A percentile compares a stretch with the other conserved stretches of the same genome.
These are phyloP conservation scores for Coniochaeta ligniaria DNA, from an alignment of 2,329 filamentous ascomycete species.

Conservation along the genomic window DNA sequence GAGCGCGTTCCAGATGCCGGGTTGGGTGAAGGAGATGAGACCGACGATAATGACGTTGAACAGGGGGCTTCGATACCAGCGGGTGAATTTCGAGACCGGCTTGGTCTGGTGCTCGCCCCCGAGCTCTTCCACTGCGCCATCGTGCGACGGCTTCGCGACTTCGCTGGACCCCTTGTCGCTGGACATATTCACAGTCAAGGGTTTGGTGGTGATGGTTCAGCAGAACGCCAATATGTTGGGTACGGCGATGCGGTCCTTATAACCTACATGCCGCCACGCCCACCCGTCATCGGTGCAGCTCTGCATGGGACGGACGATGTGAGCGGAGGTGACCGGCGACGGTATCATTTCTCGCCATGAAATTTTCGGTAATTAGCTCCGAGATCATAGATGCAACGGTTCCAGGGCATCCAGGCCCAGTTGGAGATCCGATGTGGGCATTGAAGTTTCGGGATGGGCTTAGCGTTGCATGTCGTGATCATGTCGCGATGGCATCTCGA, in stretches of 20 bases:
- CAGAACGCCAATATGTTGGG: neutral
- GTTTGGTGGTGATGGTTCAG: neutral
- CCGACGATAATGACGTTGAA: constrained; percentile 39
- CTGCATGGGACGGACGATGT: neutral
- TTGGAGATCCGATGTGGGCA: neutral
- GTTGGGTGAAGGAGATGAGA: constrained; percentile 34
- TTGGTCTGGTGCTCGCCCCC: constrained; percentile 7
- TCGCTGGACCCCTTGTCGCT: neutral
- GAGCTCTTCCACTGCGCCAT: constrained; percentile 3
- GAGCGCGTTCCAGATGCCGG: constrained; percentile 39
- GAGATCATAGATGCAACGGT: neutral
- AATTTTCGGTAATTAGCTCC: neutral
- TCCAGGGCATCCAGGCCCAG: neutral
- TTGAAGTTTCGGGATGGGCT: neutral
- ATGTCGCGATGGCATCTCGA: constrained; percentile 1
- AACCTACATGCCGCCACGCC: neutral
- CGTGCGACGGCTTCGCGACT: constrained; percentile 5
- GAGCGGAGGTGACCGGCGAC: neutral
- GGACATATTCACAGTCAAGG: neutral
- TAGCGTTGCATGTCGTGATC: constrained; percentile 1
- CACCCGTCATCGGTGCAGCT: neutral
- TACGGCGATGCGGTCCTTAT: neutral
- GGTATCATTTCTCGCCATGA: neutral
- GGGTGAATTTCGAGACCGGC: constrained; percentile 20
- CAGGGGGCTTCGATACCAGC: constrained; percentile 34